Percentiles rank a stretch among this genome's conserved stretches.
Conservation (phyloP, 495 filamentous ascomycete species). For the Durotheca rogersii region DNA sequence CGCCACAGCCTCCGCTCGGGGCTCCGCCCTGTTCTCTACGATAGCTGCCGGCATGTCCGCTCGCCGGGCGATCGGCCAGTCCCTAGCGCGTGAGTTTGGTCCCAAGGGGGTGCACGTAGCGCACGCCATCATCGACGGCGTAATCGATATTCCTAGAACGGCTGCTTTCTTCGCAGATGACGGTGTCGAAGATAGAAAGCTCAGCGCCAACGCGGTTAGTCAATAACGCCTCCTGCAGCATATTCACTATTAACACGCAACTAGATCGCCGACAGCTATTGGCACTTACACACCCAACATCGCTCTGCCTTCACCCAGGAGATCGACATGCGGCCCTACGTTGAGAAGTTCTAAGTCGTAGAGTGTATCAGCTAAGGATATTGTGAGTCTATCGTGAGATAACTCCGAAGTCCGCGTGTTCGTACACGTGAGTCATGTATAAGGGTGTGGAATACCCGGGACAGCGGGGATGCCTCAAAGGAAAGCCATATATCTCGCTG, state of each 20-base stretch:
- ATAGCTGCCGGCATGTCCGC: conserved; percentile 86
- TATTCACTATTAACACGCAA: conserved; percentile 6
- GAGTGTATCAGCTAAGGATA: too few relatives aligned
- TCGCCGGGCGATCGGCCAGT: conserved; percentile 72
- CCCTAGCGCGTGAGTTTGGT: conserved; percentile 82
- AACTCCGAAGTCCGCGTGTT: too few relatives aligned
- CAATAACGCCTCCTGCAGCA: neutral
- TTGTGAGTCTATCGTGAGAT: too few relatives aligned
- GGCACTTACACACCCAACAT: conserved; percentile 85
- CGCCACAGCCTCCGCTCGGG: conserved; percentile 78
- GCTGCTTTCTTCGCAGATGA: conserved; percentile 59
- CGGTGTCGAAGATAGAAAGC: conserved; percentile 67
- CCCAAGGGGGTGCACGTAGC: conserved; percentile 87
- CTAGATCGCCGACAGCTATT: conserved; percentile 87
- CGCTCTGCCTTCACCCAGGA: conserved; percentile 79
- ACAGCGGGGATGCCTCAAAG: too few relatives aligned
- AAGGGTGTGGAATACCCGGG: too few relatives aligned
- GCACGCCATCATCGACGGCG: conserved; percentile 82
- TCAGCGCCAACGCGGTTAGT: conserved; percentile 79
- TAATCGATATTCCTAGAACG: conserved; percentile 80
- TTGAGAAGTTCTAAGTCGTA: conserved; percentile 73
- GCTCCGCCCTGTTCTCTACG: conserved; percentile 65
- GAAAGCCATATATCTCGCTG: too few relatives aligned
- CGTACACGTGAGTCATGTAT: too few relatives aligned
- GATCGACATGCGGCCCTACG: conserved; percentile 75